Conservation (phyloP, 2,329 filamentous ascomycete species). For the Drechmeria coniospora region DNA sequence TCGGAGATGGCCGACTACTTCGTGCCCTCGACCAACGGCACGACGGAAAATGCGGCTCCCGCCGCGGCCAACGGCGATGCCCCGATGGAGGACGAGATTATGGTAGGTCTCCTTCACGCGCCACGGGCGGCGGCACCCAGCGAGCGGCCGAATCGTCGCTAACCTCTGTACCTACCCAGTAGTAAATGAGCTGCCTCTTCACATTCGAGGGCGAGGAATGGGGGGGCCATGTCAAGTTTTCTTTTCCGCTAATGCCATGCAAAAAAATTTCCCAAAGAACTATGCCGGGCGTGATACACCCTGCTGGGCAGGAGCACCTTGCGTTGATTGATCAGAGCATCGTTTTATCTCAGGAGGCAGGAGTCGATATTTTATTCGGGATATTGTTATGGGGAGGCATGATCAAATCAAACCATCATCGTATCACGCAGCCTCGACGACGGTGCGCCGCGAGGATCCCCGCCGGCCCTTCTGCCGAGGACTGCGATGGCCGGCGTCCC, state of each 20-base stretch:
- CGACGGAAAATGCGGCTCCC: slow-evolving; percentile 29
- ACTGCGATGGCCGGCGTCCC: no score
- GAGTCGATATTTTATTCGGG: no score
- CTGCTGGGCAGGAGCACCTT: not conserved
- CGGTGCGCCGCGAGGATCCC: no score
- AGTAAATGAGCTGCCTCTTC: not conserved
- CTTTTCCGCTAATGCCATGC: no score
- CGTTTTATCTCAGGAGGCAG: not conserved
- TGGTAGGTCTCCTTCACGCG: slow-evolving; percentile 24
- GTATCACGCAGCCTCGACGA: no score
- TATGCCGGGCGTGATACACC: not conserved
- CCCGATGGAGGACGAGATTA: slow-evolving; percentile 52
- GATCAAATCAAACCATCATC: no score
- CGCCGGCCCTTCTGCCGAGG: no score
- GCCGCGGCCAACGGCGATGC: slow-evolving; percentile 36
- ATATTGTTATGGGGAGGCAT: no score
- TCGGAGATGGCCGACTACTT: slow-evolving; percentile 98
- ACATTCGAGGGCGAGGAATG: not conserved
- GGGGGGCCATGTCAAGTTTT: no score
- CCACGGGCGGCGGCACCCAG: no score
- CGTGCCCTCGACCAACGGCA: slow-evolving; percentile 30
- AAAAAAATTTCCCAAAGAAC: not conserved
- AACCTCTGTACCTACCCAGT: slow-evolving; percentile 1
- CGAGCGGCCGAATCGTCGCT: not conserved
- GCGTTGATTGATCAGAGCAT: not conserved